Base-by-base conservation (phyloP, 306 rosid species). In the Castanea crenata region DNA sequence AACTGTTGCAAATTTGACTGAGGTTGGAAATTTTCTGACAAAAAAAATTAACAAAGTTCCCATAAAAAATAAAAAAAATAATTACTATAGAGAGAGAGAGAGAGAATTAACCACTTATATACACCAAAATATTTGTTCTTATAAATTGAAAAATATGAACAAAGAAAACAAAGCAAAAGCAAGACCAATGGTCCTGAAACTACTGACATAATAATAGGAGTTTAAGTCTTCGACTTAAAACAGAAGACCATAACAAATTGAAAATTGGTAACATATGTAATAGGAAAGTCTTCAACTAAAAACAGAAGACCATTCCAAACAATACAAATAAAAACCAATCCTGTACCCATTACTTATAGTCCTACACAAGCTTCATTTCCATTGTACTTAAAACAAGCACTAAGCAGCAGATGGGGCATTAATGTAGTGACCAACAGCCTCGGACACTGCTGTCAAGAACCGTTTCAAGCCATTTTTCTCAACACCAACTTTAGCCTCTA, bases 331-430 rank as follows among this genome's bases (percentile, higher is more conserved):
- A 62, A 23, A 59, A 1, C 34, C 13, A 59, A 44, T 18, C 55
- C 41, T 79, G 62, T 61, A 72, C 79, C 34, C 10, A 38, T 55
- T 46, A 41, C 21, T 67, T 14, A 0, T 67, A 18, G 15, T 11
- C 4, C 52, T 67, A 8, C 16, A 67, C 27, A 34, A 2, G 15
- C 15, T 67, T n/a, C 38, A 34, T 34, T 34, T 18, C 10, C 6
- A 7, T 65, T 7, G 10, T 18, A 32, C 13, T 21, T 10, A 65
- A 52, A 55, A 34, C 55, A 41, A 55, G 23, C 62, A 15, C 65
- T 86, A 90, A 8, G 93, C 93, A 4, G 93, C 93, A 2, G 90
- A 76, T 74, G 93, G 89, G 58, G 93, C 86, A 2, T 75, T 62
- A 4, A 80, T 13, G 32, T 55, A 78, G 5, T 68, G 25, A 23